Percentiles rank a stretch among this genome's conserved stretches.
phyloP scores from a whole-genome alignment of 495 filamentous ascomycete genomes.

The Talaromyces thailandensis region DNA sequence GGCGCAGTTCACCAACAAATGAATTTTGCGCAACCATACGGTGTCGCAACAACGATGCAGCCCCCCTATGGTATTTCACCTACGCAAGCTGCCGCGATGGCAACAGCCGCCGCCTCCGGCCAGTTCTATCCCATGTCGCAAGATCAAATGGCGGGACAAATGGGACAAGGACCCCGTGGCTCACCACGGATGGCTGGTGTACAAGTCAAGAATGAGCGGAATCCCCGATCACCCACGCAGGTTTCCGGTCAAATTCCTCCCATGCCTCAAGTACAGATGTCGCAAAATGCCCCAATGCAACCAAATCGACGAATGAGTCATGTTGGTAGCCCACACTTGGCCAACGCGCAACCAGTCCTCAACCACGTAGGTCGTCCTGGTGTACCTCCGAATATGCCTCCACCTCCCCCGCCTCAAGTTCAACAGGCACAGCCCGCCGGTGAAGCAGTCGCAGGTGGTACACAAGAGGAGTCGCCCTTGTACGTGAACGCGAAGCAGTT shows the following conservation, averaged over 20 bases:
- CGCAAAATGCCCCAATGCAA: slow-evolving; percentile 34
- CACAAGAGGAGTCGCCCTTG: slow-evolving; percentile 79
- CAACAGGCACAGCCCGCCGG: slow-evolving; percentile 71
- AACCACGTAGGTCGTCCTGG: slow-evolving; percentile 40
- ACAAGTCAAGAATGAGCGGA: slow-evolving; percentile 41
- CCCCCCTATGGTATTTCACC: slow-evolving; percentile 42
- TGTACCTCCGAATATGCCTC: slow-evolving; percentile 38
- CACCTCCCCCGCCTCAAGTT: slow-evolving; percentile 39
- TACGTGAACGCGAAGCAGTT: slow-evolving; percentile 99
- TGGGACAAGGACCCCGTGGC: slow-evolving; percentile 36
- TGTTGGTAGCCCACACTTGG: slow-evolving; percentile 39
- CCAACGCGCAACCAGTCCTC: slow-evolving; percentile 36
- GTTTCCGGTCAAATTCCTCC: slow-evolving; percentile 41
- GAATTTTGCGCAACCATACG: slow-evolving; percentile 44
- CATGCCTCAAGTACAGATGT: slow-evolving; percentile 41
- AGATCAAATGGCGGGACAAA: slow-evolving; percentile 39
- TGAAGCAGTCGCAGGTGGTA: slow-evolving; percentile 63
- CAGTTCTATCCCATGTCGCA: slow-evolving; percentile 42
- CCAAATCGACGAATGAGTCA: slow-evolving; percentile 42
- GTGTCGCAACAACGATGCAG: slow-evolving; percentile 37
- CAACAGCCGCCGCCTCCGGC: slow-evolving; percentile 46
- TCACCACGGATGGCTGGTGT: slow-evolving; percentile 43
- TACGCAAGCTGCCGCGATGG: slow-evolving; percentile 48
- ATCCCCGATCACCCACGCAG: slow-evolving; percentile 43
- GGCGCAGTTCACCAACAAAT: slow-evolving; percentile 42